Base-by-base conservation (phyloP, 805 yeast genomes). In the Kuraishia piskuri region DNA sequence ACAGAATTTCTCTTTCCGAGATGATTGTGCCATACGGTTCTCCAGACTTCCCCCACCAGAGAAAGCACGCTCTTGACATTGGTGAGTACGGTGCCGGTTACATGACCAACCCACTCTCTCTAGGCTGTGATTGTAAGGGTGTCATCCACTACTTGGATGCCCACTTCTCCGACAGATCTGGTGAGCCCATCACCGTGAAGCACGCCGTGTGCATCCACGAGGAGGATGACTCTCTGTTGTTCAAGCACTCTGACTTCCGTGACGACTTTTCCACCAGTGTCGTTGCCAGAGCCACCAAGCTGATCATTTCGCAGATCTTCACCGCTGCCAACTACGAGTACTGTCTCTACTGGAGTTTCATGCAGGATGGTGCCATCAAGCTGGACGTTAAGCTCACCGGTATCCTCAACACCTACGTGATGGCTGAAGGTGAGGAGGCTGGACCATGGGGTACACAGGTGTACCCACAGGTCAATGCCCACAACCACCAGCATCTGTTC, bases 51-150 rank as follows among this genome's bases (percentile, higher is more conserved):
- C 91, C 90, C 53, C 92, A 86, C 67, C 90, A 86, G 65, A 78
- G 94, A 72, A 87, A 87, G 70, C 94, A 87, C 63, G 94, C 94
- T 48, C 80, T 87, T 69, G 94, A 87, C 70, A 82, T 87, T 59
- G 94, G 94, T 67, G 94, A 87, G 68, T 86, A 86, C 66, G 94
- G 94, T 72, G 92, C 90, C 57, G 94, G 94, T 64, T 81, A 82
- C 73, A 82, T 87, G 83, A 84, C 94, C 52, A 87, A 87, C 70
- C 88, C 91, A 36, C 75, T 87, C 58, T 72, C 86, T 21, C 76
- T 86, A 53, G 92, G 92, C 46, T 87, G 94, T 67, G 94, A 87
- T 68, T 87, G 94, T 74, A 86, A 87, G 68, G 94, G 94, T 66
- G 89, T 82, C 48, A 87, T 87, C 61, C 91, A 88, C 68, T 87